A percentile compares a stretch with the other conserved stretches of the same genome.
Evolutionary conservation across 1,139 yeast genomes (phyloP).

Genomic region (Pichia norvegensis): DNA sequence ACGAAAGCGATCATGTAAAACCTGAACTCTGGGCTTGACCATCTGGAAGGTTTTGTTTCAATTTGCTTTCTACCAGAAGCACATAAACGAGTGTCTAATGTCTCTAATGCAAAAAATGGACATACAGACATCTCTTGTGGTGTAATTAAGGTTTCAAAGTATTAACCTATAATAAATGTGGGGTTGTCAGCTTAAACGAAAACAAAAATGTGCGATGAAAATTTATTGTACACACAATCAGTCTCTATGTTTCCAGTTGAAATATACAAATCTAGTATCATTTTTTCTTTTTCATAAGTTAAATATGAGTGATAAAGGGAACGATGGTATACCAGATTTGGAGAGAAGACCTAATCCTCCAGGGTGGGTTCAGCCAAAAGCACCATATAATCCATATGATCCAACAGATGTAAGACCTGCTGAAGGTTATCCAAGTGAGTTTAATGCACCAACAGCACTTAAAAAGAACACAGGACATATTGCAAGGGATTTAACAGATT

Average conservation of each 20-base stretch:
- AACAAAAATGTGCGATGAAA: not conserved
- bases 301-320: not conserved
- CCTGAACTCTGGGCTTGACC: constrained; percentile 70
- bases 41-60: constrained; percentile 46
- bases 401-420: constrained; percentile 72
- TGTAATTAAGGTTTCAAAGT: not conserved
- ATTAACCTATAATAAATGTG: constrained; percentile 1
- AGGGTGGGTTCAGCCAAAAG: constrained; percentile 77
- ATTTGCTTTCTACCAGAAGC: constrained; percentile 43
- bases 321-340: constrained; percentile 13
- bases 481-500: constrained; percentile 64
- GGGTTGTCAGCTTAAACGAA: not conserved
- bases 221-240: no score
- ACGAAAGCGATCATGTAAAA: constrained; percentile 56
- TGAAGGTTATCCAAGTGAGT: constrained; percentile 81
- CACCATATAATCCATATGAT: constrained; percentile 82
- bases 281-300: no score
- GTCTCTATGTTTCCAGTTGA: no score
- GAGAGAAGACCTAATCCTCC: constrained; percentile 70
- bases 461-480: constrained; percentile 49
- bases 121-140: constrained; percentile 7
- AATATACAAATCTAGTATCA: no score
- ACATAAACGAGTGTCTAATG: constrained; percentile 63
- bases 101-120: constrained; percentile 45
- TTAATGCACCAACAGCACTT: constrained; percentile 45